Evolutionary conservation across 345 rosid genomes (phyloP).

Genomic region (Boechera divaricarpa): DNA sequence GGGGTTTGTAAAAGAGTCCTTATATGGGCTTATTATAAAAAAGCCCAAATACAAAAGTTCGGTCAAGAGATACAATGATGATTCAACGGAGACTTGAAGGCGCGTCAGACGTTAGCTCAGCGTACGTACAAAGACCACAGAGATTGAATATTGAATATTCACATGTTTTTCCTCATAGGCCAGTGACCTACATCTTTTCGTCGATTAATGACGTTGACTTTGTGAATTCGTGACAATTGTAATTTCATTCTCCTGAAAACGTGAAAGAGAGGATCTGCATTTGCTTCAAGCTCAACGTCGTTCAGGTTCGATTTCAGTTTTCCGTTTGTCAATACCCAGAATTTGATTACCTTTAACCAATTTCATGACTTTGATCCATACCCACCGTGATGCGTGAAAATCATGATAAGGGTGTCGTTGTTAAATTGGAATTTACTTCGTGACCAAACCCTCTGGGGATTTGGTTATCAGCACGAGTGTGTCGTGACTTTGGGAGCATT

Average conservation of each 20-base stretch:
- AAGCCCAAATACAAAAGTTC: conserved; percentile 12
- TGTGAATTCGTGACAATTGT: not conserved
- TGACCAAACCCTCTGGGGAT: not conserved
- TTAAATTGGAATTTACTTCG: not conserved
- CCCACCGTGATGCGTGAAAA: not conserved
- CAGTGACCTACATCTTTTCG: conserved; percentile 7
- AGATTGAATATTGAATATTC: not conserved
- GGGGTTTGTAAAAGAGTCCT: not conserved
- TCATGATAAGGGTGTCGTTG: not conserved
- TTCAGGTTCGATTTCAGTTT: conserved; percentile 17
- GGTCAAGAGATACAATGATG: not conserved
- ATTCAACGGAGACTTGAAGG: conserved; percentile 17
- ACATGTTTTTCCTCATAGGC: not conserved
- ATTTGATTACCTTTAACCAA: not conserved
- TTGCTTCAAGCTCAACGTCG: conserved; percentile 2
- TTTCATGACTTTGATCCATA: conserved; percentile 11
- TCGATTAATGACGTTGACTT: conserved; percentile 19
- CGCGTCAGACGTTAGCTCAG: conserved; percentile 15
- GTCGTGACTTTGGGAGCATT: not conserved
- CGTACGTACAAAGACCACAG: conserved; percentile 10
- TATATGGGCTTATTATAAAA: not conserved
- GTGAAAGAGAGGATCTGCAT: conserved; percentile 34
- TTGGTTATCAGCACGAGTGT: conserved; percentile 5
- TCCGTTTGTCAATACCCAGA: not conserved
- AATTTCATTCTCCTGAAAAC: conserved; percentile 16